Evolutionary conservation across 192 early-diverging fungal species (phyloP).

Genomic region (Coemansia sp.): DNA sequence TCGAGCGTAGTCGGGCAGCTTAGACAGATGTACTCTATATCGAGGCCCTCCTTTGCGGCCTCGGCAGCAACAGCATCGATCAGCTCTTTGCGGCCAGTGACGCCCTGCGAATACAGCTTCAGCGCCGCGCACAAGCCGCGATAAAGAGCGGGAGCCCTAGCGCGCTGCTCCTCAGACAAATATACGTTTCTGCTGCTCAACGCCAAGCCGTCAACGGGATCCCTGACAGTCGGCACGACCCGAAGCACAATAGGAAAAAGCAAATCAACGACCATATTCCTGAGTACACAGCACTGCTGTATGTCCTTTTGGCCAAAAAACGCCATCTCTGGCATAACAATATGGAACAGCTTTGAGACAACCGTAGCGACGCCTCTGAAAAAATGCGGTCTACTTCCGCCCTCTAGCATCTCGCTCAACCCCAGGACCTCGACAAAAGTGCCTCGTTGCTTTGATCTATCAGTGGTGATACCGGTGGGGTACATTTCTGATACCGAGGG

Average conservation of each 20-base stretch:
- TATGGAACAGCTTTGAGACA: conserved; percentile 90
- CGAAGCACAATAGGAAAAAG: conserved; percentile 71
- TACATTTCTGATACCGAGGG: conserved; percentile 89
- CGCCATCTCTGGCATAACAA: conserved; percentile 74
- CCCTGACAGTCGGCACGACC: conserved; percentile 72
- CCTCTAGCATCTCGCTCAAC: conserved; percentile 90
- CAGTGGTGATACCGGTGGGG: conserved; percentile 81
- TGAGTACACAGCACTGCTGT: conserved; percentile 85
- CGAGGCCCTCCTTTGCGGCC: conserved; percentile 47
- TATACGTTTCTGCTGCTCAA: conserved; percentile 90
- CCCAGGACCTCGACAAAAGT: conserved; percentile 92
- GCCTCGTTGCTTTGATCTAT: conserved; percentile 74
- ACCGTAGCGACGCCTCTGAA: conserved; percentile 97
- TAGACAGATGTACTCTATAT: conserved; percentile 84
- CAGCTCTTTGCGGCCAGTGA: conserved; percentile 44
- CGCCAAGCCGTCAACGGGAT: conserved; percentile 75
- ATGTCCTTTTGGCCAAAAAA: conserved; percentile 98
- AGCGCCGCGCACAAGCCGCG: conserved; percentile 60
- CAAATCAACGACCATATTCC: conserved; percentile 81
- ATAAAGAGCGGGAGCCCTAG: conserved; percentile 69
- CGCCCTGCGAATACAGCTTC: conserved; percentile 44
- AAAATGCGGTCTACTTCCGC: conserved; percentile 86
- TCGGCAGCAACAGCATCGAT: conserved; percentile 44
- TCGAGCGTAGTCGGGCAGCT: conserved; percentile 65
- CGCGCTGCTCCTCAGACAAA: conserved; percentile 67